Evolutionary conservation across 2,329 filamentous ascomycete genomes (phyloP).

Genomic region (Paecilomyces sp.): DNA sequence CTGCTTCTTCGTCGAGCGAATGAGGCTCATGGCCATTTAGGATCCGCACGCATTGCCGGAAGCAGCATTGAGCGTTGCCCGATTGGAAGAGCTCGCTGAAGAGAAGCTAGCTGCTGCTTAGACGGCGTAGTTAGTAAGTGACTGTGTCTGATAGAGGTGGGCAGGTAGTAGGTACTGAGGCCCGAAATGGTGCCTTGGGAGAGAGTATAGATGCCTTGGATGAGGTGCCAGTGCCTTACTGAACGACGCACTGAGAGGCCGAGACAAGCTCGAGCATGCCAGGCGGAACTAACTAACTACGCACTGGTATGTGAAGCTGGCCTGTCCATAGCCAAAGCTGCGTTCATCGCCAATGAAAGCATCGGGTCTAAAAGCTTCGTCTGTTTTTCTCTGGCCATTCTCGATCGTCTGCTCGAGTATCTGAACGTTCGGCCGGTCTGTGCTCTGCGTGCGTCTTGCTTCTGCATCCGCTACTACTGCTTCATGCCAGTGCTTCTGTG

Average conservation of each 20-base stretch:
- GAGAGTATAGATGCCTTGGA: not conserved
- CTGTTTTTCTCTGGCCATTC: not conserved
- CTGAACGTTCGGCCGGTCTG: constrained; percentile 6
- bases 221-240: not conserved
- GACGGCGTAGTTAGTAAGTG: not conserved
- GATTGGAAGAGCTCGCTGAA: not conserved
- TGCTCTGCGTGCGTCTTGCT: constrained; percentile 12
- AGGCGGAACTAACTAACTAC: not conserved
- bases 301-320: not conserved
- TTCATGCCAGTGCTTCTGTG: not conserved
- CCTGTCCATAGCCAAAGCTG: not conserved
- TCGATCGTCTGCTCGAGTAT: not conserved
- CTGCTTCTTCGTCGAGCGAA: not conserved
- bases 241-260: not conserved
- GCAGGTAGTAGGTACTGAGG: not conserved
- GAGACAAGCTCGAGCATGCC: not conserved
- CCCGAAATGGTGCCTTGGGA: not conserved
- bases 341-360: not conserved
- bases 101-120: not conserved
- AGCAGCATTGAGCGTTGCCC: not conserved
- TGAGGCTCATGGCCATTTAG: not conserved
- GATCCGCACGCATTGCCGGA: not conserved
- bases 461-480: constrained; percentile 6
- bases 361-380: not conserved
- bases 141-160: not conserved